A percentile compares a stretch with the other conserved stretches of the same genome.
Conservation (phyloP, 257 asterid species). For the Echites panduratus region DNA sequence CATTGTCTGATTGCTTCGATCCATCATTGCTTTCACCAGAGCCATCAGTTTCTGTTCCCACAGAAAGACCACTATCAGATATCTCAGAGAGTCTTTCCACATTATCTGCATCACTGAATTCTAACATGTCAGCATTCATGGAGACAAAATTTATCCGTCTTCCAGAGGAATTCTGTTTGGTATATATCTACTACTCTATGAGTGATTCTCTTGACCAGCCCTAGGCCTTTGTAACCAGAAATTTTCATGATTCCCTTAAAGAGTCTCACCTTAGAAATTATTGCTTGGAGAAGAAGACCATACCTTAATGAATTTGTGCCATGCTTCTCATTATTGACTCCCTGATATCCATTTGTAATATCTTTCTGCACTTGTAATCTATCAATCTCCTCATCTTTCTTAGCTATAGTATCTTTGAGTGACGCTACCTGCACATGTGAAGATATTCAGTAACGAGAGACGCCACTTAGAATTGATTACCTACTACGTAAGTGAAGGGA, state of each 20-base stretch:
- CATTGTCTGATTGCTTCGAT: slow-evolving; percentile 22
- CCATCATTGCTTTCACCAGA: slow-evolving; percentile 24
- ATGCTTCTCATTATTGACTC: slow-evolving; percentile 25
- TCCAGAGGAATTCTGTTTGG: slow-evolving; percentile 15
- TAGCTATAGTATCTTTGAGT: slow-evolving; percentile 75
- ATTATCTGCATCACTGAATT: slow-evolving; percentile 21
- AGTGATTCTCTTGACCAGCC: neutral
- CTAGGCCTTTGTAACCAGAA: slow-evolving; percentile 10
- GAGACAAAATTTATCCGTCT: slow-evolving; percentile 9
- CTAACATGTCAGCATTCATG: slow-evolving; percentile 16
- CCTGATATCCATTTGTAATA: slow-evolving; percentile 27
- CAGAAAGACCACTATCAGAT: slow-evolving; percentile 30
- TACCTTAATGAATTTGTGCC: slow-evolving; percentile 46
- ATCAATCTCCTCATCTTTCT: slow-evolving; percentile 84
- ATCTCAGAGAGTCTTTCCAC: slow-evolving; percentile 18
- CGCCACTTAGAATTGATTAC: neutral
- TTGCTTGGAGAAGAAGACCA: slow-evolving; percentile 24
- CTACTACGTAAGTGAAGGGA: neutral
- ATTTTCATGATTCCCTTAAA: slow-evolving; percentile 18
- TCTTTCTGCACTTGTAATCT: slow-evolving; percentile 49
- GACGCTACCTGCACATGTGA: slow-evolving; percentile 51
- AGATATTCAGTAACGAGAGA: too few relatives aligned
- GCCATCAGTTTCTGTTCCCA: slow-evolving; percentile 50
- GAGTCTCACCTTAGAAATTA: slow-evolving; percentile 11
- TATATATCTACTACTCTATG: slow-evolving; percentile 22